phyloP scores from a whole-genome alignment of 2,329 filamentous ascomycete genomes.

The Annulohypoxylon truncatum region DNA sequence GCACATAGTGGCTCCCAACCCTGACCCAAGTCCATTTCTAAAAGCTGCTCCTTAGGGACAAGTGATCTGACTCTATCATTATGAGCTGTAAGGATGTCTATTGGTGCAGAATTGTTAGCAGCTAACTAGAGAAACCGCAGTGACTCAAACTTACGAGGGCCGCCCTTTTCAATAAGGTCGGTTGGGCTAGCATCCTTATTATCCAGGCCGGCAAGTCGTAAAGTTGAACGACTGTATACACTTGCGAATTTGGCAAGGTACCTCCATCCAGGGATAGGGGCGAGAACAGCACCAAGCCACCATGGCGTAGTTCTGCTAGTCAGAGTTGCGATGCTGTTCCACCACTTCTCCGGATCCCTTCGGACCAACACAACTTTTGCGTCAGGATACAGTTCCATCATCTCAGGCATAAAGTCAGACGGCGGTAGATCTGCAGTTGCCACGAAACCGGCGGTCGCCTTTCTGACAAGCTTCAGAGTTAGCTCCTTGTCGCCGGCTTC shows the following conservation, averaged over 20 bases:
- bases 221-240: slow-evolving; percentile 24
- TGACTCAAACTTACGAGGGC: slow-evolving; percentile 29
- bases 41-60: slow-evolving; percentile 38
- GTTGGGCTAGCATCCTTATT: slow-evolving; percentile 24
- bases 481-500: slow-evolving; percentile 39
- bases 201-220: slow-evolving; percentile 32
- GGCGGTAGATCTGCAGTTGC: slow-evolving; percentile 40
- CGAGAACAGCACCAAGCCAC: slow-evolving; percentile 27
- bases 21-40: slow-evolving; percentile 45
- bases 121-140: background rate
- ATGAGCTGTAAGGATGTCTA: slow-evolving; percentile 34
- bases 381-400: slow-evolving; percentile 43
- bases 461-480: slow-evolving; percentile 39
- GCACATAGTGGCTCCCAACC: slow-evolving; percentile 45
- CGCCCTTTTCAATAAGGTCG: slow-evolving; percentile 31
- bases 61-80: slow-evolving; percentile 31
- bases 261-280: slow-evolving; percentile 41
- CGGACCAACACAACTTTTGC: slow-evolving; percentile 40
- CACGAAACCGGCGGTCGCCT: slow-evolving; percentile 41
- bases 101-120: background rate
- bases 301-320: slow-evolving; percentile 24
- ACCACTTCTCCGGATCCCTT: slow-evolving; percentile 41
- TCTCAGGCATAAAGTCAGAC: slow-evolving; percentile 40
- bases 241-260: slow-evolving; percentile 32
- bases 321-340: slow-evolving; percentile 38